Conservation (phyloP, 169 alveolate species). For the Eimeria praecox region DNA sequence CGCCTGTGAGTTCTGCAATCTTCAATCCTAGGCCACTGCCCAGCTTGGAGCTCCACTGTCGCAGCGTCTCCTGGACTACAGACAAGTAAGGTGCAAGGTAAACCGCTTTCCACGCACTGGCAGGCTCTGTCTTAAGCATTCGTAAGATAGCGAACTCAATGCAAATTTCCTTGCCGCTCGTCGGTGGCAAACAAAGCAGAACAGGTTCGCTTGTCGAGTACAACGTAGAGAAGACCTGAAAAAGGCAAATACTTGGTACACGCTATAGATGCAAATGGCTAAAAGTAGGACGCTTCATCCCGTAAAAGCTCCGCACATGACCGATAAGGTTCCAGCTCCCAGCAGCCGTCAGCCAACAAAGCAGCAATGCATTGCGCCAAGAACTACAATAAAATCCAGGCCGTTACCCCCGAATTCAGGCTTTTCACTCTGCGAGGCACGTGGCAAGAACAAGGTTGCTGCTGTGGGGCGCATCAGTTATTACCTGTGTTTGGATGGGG, state of each 20-base stretch:
- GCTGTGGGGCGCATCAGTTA: constrained; percentile 77
- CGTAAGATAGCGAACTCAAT: constrained; percentile 95
- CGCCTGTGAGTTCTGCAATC: constrained; percentile 83
- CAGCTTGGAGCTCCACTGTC: constrained; percentile 85
- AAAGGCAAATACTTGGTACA: neutral
- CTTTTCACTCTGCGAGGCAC: neutral
- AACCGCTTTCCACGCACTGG: constrained; percentile 84
- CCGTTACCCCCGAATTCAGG: neutral
- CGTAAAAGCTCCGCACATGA: neutral
- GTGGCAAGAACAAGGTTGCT: neutral
- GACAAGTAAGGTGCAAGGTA: constrained; percentile 86
- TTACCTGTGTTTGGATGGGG: constrained; percentile 88
- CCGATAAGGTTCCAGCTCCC: neutral
- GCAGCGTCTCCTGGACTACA: constrained; percentile 85
- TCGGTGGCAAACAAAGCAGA: constrained; percentile 96
- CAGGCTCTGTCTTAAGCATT: constrained; percentile 86
- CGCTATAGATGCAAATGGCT: neutral
- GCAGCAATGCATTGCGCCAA: neutral
- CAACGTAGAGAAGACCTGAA: constrained; percentile 84
- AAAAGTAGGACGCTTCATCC: neutral
- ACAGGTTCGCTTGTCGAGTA: constrained; percentile 92
- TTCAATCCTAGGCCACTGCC: constrained; percentile 84
- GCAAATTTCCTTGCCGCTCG: constrained; percentile 92
- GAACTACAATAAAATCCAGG: neutral
- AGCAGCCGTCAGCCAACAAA: neutral